Percentiles rank a stretch among this genome's conserved stretches.
Conservation (phyloP, 2,329 filamentous ascomycete species). For the Colletotrichum brevisporum region DNA sequence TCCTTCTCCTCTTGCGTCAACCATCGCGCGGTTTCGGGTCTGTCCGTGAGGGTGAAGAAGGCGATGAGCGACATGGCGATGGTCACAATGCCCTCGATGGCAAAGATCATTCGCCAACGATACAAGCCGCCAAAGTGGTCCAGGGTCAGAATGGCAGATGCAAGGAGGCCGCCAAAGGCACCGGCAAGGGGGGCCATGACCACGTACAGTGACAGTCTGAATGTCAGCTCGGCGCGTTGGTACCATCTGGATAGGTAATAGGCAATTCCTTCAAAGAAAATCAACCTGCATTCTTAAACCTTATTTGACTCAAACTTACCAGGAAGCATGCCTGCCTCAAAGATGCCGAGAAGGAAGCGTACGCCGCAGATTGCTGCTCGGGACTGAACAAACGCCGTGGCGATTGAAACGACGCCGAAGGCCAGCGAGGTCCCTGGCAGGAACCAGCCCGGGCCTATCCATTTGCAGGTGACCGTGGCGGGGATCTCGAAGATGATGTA, state of each 20-base stretch:
- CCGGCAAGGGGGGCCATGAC: conserved; percentile 80
- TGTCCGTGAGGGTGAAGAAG: conserved; percentile 77
- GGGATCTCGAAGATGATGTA: conserved; percentile 83
- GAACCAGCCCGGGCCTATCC: conserved; percentile 80
- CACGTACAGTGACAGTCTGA: conserved; percentile 75
- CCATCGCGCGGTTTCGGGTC: conserved; percentile 78
- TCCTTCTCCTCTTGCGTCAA: conserved; percentile 75
- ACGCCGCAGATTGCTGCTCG: conserved; percentile 69
- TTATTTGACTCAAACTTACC: no score
- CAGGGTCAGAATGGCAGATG: conserved; percentile 74
- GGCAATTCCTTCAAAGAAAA: no score
- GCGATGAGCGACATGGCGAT: conserved; percentile 62
- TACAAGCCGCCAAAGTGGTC: conserved; percentile 69
- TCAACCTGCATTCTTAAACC: no score
- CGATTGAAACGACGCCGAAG: conserved; percentile 75
- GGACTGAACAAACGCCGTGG: conserved; percentile 75
- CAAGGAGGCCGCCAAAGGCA: conserved; percentile 78
- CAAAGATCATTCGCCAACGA: conserved; percentile 80
- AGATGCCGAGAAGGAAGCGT: conserved; percentile 76
- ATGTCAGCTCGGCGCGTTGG: conserved; percentile 75
- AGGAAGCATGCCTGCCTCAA: conserved; percentile 81
- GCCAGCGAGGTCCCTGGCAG: conserved; percentile 73
- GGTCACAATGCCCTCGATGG: conserved; percentile 76
- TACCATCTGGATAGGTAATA: conserved; percentile 84
- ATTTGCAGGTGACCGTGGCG: conserved; percentile 77